phyloP scores from a whole-genome alignment of 805 yeast genomes.

The Deakozyma indianensis region DNA sequence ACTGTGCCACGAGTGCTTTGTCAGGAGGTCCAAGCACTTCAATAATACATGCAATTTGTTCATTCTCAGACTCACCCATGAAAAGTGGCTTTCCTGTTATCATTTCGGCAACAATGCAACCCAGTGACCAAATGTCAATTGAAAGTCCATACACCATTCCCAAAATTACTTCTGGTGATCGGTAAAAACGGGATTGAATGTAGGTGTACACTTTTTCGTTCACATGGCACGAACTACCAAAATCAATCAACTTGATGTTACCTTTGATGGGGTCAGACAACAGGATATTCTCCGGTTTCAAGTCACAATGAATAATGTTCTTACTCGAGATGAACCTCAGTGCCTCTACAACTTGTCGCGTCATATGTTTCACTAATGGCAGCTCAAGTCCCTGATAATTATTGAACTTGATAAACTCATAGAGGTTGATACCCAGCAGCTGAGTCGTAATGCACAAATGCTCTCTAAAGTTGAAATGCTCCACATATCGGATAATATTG shows the following conservation, averaged over 20 bases:
- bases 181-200: slow-evolving; percentile 87
- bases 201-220: slow-evolving; percentile 85
- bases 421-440: slow-evolving; percentile 50
- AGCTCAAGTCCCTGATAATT: slow-evolving; percentile 22
- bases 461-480: slow-evolving; percentile 65
- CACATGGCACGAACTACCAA: slow-evolving; percentile 41
- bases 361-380: slow-evolving; percentile 25
- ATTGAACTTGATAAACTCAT: slow-evolving; percentile 32
- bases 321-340: slow-evolving; percentile 41
- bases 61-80: slow-evolving; percentile 80
- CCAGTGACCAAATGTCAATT: slow-evolving; percentile 96
- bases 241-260: slow-evolving; percentile 59
- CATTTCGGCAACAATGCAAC: slow-evolving; percentile 94
- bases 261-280: slow-evolving; percentile 29
- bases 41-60: slow-evolving; percentile 82
- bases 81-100: slow-evolving; percentile 85
- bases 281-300: slow-evolving; percentile 78
- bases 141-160: slow-evolving; percentile 82
- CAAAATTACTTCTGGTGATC: slow-evolving; percentile 91
- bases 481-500: slow-evolving; percentile 39
- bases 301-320: slow-evolving; percentile 64
- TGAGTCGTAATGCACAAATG: slow-evolving; percentile 77
- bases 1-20: slow-evolving; percentile 21
- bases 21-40: slow-evolving; percentile 85
- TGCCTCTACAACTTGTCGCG: slow-evolving; percentile 44